phyloP scores from a whole-genome alignment of 768 basidiomycete genomes.

The Trametopsis cervina region DNA sequence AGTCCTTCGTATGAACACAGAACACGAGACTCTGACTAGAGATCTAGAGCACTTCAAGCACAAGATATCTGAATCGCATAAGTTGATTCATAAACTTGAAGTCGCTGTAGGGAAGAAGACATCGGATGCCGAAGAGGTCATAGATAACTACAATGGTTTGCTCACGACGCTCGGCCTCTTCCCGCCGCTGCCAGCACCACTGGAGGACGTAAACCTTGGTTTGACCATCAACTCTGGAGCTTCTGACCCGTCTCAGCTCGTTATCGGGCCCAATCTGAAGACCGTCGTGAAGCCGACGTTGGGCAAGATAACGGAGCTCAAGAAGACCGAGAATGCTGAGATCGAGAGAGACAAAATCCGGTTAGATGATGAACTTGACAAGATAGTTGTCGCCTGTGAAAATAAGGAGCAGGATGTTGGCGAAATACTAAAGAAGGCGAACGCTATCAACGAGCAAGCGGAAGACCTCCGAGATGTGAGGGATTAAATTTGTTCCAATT shows the following conservation, averaged over 20 bases:
- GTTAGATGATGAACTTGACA: slow-evolving; percentile 79
- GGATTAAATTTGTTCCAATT: too few species aligned
- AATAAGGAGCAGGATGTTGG: slow-evolving; percentile 72
- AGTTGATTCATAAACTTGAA: slow-evolving; percentile 71
- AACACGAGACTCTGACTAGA: slow-evolving; percentile 71
- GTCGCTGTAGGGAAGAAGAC: slow-evolving; percentile 76
- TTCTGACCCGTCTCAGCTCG: slow-evolving; percentile 60
- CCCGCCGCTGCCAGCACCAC: slow-evolving; percentile 64
- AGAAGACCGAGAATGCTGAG: slow-evolving; percentile 58
- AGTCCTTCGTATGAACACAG: slow-evolving; percentile 84
- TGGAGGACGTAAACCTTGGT: slow-evolving; percentile 67
- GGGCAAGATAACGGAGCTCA: slow-evolving; percentile 61
- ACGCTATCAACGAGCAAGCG: slow-evolving; percentile 63
- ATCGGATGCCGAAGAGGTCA: slow-evolving; percentile 73
- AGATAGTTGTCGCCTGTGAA: slow-evolving; percentile 69
- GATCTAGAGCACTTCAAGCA: slow-evolving; percentile 71
- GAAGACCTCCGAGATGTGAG: slow-evolving; percentile 77
- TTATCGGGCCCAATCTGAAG: slow-evolving; percentile 63
- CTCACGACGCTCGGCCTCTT: slow-evolving; percentile 72
- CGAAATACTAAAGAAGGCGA: slow-evolving; percentile 69
- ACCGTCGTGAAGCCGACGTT: slow-evolving; percentile 74
- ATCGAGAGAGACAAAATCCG: slow-evolving; percentile 75
- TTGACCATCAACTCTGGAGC: slow-evolving; percentile 77
- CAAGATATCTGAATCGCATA: slow-evolving; percentile 69
- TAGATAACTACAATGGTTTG: slow-evolving; percentile 72